A percentile compares a stretch with the other conserved stretches of the same genome.
Evolutionary conservation across 2,329 filamentous ascomycete species (phyloP).

Genomic region (Aspergillus transmontanensis): DNA sequence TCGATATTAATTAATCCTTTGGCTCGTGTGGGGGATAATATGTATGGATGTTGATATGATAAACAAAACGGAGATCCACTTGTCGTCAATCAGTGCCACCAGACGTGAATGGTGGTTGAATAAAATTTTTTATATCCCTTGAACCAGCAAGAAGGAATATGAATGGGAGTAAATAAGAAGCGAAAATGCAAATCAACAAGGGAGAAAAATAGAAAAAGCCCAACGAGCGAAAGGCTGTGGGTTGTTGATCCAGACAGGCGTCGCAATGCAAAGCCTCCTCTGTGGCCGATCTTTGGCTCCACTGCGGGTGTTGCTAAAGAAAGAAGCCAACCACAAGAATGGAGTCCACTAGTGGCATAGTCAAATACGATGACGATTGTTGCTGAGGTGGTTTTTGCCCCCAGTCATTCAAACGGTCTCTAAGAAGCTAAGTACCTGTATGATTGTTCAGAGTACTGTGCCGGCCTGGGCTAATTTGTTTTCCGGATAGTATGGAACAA

Average conservation of each 20-base stretch:
- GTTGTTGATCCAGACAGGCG: conserved; percentile 3
- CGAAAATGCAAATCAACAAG: neutral
- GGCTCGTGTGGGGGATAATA: neutral
- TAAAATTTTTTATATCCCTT: neutral
- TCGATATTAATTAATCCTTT: neutral
- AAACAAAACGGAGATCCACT: conserved; percentile 1
- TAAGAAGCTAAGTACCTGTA: neutral
- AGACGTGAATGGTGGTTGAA: neutral
- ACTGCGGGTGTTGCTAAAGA: conserved; percentile 26
- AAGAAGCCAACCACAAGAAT: conserved; percentile 12
- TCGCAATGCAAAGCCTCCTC: conserved; percentile 17
- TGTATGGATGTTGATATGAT: neutral
- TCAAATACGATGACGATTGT: conserved; percentile 8
- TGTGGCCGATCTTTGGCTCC: conserved; percentile 18
- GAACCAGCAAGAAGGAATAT: conserved; percentile 9
- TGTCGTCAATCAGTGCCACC: neutral
- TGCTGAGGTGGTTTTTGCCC: conserved; percentile 1
- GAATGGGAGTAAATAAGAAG: neutral
- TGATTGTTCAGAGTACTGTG: neutral
- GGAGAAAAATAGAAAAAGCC: neutral
- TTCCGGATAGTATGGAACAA: neutral
- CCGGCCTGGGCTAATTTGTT: neutral
- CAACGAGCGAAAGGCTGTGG: conserved; percentile 6
- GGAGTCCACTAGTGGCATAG: neutral
- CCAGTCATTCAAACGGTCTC: neutral